Percentiles rank a stretch among this genome's conserved stretches.
These are phyloP conservation scores for Penicillium herquei DNA, from an alignment of 495 filamentous ascomycete genomes.

Conservation along the genomic window DNA sequence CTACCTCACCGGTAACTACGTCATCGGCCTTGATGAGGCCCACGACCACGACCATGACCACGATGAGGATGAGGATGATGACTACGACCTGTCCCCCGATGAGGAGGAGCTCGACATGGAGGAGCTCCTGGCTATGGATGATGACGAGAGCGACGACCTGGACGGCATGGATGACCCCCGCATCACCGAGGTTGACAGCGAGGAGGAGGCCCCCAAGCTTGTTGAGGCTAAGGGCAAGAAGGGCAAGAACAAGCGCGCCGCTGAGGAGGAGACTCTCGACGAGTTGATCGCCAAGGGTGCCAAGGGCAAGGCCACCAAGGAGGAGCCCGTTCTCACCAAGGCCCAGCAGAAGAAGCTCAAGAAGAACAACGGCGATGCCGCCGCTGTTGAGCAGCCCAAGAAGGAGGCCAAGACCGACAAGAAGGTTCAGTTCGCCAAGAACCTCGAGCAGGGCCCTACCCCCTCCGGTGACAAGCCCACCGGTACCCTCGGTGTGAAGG, in stretches of 20 bases:
- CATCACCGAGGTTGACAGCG: constrained; percentile 79
- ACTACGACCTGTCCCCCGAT: constrained; percentile 80
- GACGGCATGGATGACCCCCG: constrained; percentile 76
- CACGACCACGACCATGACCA: constrained; percentile 51
- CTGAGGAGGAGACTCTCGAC: constrained; percentile 63
- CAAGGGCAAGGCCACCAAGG: constrained; percentile 53
- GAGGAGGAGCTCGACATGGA: constrained; percentile 61
- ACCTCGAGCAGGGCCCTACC: constrained; percentile 94
- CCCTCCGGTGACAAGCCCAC: constrained; percentile 59
- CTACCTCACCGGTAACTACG: constrained; percentile 93
- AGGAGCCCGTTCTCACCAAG: constrained; percentile 72
- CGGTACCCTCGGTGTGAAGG: constrained; percentile 65
- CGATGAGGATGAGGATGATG: constrained; percentile 67
- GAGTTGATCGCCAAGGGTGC: constrained; percentile 73
- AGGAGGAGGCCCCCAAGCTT: constrained; percentile 80
- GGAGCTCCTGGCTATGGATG: constrained; percentile 53
- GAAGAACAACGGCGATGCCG: constrained; percentile 90
- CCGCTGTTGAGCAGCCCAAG: constrained; percentile 54
- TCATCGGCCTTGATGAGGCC: constrained; percentile 58
- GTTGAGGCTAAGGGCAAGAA: constrained; percentile 75
- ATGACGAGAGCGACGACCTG: constrained; percentile 81
- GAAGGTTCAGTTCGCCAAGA: constrained; percentile 98
- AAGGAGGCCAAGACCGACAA: constrained; percentile 63
- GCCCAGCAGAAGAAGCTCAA: constrained; percentile 99
- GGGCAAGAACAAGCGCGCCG: constrained; percentile 87